phyloP scores from a whole-genome alignment of 164 flowering plant genomes.

The Vitis vinifera region ASM3070453v1 NC_081818.1:25573501-25574000 shows the following conservation, averaged over 20 bases:
- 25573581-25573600: background rate
- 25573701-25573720: constrained; percentile 68
- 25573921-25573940: too few relatives aligned
- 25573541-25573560: too few relatives aligned
- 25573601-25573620: background rate
- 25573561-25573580: too few relatives aligned
- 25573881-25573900: too few relatives aligned
- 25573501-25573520: too few relatives aligned
- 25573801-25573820: background rate
- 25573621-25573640: background rate
- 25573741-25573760: constrained; percentile 79
- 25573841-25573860: too few relatives aligned
- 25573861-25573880: background rate
- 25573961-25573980: too few relatives aligned
- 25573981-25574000: too few relatives aligned
- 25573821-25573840: too few relatives aligned
- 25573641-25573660: background rate
- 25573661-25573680: constrained; percentile 51
- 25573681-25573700: constrained; percentile 61
- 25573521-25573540: too few relatives aligned
- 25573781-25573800: constrained; percentile 44
- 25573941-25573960: too few relatives aligned
- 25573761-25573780: constrained; percentile 59
- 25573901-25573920: too few relatives aligned
- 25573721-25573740: constrained; percentile 68